Evolutionary conservation across 768 basidiomycete genomes (phyloP), one percentile per base, ranked within the genome.

Genomic region (Coprinellus aureogranulatus): DNA sequence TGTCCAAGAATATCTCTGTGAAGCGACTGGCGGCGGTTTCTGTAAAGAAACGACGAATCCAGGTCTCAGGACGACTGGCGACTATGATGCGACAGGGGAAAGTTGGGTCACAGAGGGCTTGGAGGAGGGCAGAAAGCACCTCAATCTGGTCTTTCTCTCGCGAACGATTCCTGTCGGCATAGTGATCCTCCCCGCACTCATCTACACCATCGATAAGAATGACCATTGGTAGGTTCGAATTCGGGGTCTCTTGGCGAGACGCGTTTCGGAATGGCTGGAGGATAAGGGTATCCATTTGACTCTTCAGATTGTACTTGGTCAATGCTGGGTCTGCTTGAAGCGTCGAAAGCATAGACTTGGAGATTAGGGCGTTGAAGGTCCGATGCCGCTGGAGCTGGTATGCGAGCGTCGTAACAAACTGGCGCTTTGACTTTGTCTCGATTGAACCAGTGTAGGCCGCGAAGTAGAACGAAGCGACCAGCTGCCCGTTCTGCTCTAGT

Each of bases 401-500:
- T 8, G 55, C 55, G 3, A 57, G 41, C 14, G 55, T 57, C 4
- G 55, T 22, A 14, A 50, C 25, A 14, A 57, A 23, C n/a, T 20
- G 39, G 5, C 20, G 20, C n/a, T 48, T 47, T 12, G 20, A 18
- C 1, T 37, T 22, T 18, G 20, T 48, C 10, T 50, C 37, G 1
- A 20, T 27, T 23, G 46, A 45, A n/a, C 28, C 44, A 28, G 34
- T 49, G 3, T 41, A 40, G 20, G 34, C 18, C 3, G 55, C 59
- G 50, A 62, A 62, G 58, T 59, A 59, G 50, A 59, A 62, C 22
- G 50, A 53, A 8, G 49, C 61, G 6, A 45, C 54, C 9, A 62
- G 55, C 1, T 39, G 41, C n/a, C 55, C 54, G 18, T 47, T 26
- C 18, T 27, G 34, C 8, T 34, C 20, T 25, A 48, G 53, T 11